Conservation (phyloP, 192 early-diverging fungal genomes). For the Coemansia sp. region DNA sequence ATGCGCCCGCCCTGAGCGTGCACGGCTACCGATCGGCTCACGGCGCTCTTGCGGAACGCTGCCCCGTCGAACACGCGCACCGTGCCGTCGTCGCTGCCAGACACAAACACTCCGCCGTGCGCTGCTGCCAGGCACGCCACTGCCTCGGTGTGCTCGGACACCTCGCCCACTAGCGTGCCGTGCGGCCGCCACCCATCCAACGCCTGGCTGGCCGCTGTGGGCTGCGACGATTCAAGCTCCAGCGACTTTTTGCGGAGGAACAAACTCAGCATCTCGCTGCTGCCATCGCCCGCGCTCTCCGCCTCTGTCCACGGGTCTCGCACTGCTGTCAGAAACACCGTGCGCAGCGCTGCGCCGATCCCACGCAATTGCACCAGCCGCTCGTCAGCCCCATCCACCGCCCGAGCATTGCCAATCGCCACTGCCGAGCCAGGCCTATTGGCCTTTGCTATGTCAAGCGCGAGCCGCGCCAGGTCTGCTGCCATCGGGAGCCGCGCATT, state of each 20-base stretch:
- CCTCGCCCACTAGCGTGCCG: slow-evolving; percentile 75
- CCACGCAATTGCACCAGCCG: slow-evolving; percentile 31
- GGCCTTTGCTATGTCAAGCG: slow-evolving; percentile 29
- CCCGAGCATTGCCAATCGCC: not conserved
- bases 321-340: slow-evolving; percentile 48
- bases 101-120: slow-evolving; percentile 75
- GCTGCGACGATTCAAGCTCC: slow-evolving; percentile 49
- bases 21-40: slow-evolving; percentile 72
- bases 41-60: slow-evolving; percentile 81
- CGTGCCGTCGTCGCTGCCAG: slow-evolving; percentile 82
- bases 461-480: slow-evolving; percentile 18
- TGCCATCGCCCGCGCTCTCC: not conserved
- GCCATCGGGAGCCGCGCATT: slow-evolving; percentile 36
- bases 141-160: slow-evolving; percentile 82
- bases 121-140: slow-evolving; percentile 72
- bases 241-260: slow-evolving; percentile 58
- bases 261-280: slow-evolving; percentile 15
- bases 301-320: slow-evolving; percentile 27
- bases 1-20: slow-evolving; percentile 75
- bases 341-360: slow-evolving; percentile 43
- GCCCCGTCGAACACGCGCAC: slow-evolving; percentile 83
- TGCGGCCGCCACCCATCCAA: slow-evolving; percentile 73
- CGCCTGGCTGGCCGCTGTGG: slow-evolving; percentile 22
- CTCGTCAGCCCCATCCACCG: too few relatives aligned
- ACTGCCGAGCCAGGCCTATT: not conserved